Evolutionary conservation across 257 asterid species (phyloP).

Genomic region (Solanum tarijense): DNA sequence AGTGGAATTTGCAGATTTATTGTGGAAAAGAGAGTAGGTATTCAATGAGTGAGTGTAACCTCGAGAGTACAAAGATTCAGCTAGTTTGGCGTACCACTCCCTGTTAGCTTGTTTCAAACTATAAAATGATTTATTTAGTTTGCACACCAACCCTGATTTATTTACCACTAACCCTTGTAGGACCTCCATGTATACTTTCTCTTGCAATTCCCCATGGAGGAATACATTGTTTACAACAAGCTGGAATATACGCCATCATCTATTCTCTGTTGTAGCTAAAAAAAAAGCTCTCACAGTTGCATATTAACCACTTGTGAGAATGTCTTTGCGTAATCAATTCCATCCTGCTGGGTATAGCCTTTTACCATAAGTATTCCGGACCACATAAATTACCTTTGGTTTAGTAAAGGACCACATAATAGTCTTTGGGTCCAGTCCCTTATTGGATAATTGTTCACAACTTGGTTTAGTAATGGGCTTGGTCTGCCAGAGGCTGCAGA

Average conservation of each 20-base stretch:
- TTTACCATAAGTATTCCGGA: background rate
- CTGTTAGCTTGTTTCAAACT: background rate
- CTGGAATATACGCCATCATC: background rate
- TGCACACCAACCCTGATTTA: background rate
- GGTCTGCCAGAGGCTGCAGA: rapidly evolving
- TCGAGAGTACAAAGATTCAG: background rate
- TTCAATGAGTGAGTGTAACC: background rate
- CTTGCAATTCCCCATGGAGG: background rate
- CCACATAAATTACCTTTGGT: no score
- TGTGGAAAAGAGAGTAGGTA: background rate
- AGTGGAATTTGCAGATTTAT: background rate
- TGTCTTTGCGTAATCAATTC: background rate
- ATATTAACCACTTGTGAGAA: background rate
- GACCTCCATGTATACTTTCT: background rate
- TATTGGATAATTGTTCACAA: no score
- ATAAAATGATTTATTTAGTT: background rate
- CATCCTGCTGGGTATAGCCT: rapidly evolving
- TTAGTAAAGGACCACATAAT: no score
- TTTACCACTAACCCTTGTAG: background rate
- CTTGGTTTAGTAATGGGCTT: background rate
- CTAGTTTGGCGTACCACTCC: background rate
- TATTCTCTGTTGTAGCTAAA: background rate
- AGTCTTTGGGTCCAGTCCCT: no score
- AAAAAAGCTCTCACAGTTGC: background rate
- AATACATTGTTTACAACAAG: background rate